Conservation (phyloP, 805 yeast species). For the Phaffomyces thermotolerans region DNA sequence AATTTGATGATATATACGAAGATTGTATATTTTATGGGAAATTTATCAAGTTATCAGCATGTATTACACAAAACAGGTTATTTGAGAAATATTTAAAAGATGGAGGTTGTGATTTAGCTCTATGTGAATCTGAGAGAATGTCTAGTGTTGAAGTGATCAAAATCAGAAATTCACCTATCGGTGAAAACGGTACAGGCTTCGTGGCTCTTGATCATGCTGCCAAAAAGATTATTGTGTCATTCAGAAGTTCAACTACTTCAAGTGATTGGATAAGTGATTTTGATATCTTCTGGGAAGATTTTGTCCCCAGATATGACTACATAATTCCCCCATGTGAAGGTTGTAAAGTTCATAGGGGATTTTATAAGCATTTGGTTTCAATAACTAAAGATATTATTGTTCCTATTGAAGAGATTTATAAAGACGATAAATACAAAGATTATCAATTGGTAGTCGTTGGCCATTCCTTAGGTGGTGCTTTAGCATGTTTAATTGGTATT, state of each 20-base stretch:
- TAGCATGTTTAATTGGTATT: conserved; percentile 55
- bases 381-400: conserved; percentile 27
- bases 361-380: conserved; percentile 39
- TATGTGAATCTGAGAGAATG: conserved; percentile 11
- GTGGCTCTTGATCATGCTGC: conserved; percentile 42
- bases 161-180: conserved; percentile 12
- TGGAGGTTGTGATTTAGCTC: conserved; percentile 18
- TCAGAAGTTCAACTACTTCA: conserved; percentile 60
- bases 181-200: conserved; percentile 44
- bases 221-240: conserved; percentile 44
- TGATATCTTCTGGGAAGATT: conserved; percentile 26
- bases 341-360: conserved; percentile 63
- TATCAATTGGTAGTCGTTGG: conserved; percentile 54
- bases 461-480: conserved; percentile 73
- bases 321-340: conserved; percentile 32
- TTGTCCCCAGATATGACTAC: conserved; percentile 12
- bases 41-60: conserved; percentile 16
- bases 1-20: conserved; percentile 8
- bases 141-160: conserved; percentile 9
- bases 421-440: conserved; percentile 31
- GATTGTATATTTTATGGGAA: conserved; percentile 17
- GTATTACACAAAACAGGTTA: conserved; percentile 15
- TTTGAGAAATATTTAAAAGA: conserved; percentile 5
- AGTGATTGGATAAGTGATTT: conserved; percentile 65
- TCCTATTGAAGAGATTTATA: conserved; percentile 28